Evolutionary conservation across 1,139 yeast species (phyloP).

Genomic region (Nakaseomyces sp.): DNA sequence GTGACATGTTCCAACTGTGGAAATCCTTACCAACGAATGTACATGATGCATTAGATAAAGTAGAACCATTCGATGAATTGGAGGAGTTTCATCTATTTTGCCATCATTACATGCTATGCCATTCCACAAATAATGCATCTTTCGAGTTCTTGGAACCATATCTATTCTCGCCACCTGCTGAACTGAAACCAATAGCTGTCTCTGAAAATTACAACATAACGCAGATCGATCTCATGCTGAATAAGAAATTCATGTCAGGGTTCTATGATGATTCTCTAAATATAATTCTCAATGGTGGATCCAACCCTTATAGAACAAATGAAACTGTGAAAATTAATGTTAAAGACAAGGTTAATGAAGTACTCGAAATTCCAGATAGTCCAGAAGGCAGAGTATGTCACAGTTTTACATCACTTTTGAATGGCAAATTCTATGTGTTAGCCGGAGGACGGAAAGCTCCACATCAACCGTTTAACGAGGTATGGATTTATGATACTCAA

Average conservation of each 20-base stretch:
- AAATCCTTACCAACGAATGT: conserved; percentile 35
- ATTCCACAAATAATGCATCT: conserved; percentile 42
- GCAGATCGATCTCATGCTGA: neutral
- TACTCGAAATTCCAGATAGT: neutral
- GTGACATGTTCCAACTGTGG: conserved; percentile 53
- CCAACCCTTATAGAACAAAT: conserved; percentile 19
- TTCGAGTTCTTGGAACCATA: conserved; percentile 13
- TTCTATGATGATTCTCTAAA: conserved; percentile 14
- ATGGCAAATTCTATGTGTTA: conserved; percentile 32
- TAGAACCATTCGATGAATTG: conserved; percentile 76
- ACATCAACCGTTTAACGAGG: conserved; percentile 36
- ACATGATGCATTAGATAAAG: conserved; percentile 38
- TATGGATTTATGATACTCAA: conserved; percentile 30
- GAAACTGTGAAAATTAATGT: conserved; percentile 17
- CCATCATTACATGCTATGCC: conserved; percentile 65
- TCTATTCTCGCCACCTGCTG: conserved; percentile 7
- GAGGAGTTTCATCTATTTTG: conserved; percentile 73
- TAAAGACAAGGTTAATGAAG: conserved; percentile 8
- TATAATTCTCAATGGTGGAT: conserved; percentile 39
- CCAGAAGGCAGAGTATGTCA: conserved; percentile 53
- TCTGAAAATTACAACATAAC: neutral
- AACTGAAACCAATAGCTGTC: neutral
- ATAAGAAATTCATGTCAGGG: conserved; percentile 17
- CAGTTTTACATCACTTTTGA: conserved; percentile 35
- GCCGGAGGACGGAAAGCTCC: conserved; percentile 70